Conservation (phyloP, 148 eudicot species). For the Vaccinium vitisidaea region DNA sequence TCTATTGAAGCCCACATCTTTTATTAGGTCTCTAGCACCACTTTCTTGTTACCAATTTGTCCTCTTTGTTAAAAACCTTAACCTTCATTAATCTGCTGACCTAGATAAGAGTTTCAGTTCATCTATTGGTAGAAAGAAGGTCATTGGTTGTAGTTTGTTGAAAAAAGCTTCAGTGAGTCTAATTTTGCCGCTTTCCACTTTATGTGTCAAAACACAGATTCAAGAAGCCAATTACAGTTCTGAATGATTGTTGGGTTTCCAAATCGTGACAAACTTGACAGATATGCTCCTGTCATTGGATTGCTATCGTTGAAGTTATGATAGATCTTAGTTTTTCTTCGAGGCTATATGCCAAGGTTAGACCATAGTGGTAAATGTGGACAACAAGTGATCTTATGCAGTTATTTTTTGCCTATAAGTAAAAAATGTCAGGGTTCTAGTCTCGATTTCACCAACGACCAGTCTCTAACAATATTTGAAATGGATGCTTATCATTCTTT, state of each 20-base stretch:
- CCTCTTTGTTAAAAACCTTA: not conserved
- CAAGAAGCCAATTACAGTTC: not conserved
- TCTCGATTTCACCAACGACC: not conserved
- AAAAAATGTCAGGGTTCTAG: not conserved
- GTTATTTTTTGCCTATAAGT: not conserved
- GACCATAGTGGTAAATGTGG: not conserved
- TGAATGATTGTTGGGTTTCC: not conserved
- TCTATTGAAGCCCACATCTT: conserved; percentile 2
- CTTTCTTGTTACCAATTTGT: not conserved
- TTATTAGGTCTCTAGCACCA: not conserved
- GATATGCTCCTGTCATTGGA: not conserved
- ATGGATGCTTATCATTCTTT: not conserved
- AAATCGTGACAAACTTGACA: not conserved
- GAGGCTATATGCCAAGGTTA: not conserved
- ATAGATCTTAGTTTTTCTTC: not conserved
- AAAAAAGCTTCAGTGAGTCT: conserved; percentile 4
- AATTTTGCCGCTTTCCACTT: not conserved
- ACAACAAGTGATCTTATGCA: not conserved
- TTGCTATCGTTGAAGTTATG: not conserved
- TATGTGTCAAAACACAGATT: not conserved
- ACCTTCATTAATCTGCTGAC: not conserved
- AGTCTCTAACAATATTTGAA: not conserved
- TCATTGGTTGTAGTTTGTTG: conserved; percentile 7
- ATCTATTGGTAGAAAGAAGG: not conserved
- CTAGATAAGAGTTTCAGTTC: not conserved